Evolutionary conservation across 306 rosid species (phyloP), one percentile per base, ranked within the genome.

Genomic region (Hylodesmum podocarpum): DNA sequence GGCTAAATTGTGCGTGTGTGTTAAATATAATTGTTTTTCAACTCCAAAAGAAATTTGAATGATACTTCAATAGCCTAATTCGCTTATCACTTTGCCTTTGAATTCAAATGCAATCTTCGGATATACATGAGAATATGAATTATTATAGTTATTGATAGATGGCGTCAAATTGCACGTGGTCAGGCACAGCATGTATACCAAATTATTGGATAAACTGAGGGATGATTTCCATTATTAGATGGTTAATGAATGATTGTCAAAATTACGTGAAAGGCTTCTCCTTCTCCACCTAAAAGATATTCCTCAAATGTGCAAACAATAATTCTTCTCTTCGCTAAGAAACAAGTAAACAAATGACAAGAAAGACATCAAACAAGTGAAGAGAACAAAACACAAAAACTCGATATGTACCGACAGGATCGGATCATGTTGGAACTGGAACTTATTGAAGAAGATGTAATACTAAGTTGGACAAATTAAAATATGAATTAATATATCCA

Each of bases 201-300:
- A n/a, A n/a, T 63, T 43, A 80, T 76, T 76, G 80, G 81, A 40
- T 73, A 57, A 40, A 12, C 1, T 58, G 49, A 43, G n/a, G 22
- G 58, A 74, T 62, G 4, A 2, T 74, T 74, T 41, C 31, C 72
- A 80, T 70, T 46, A 80, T 76, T 77, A 73, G 82, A 24, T 75
- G 29, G 73, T 71, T 39, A 37, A 71, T 62, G 36, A 28, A 22
- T 33, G 9, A 67, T 33, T 55, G 84, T 66, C 70, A 61, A 33
- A 71, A 28, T 72, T 50, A 67, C 80, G 82, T 77, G 64, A 22
- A 33, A 5, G 22, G 37, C 7, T 76, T 80, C 46, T 33, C 36
- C n/a, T n/a, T n/a, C 39, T 76, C 54, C 27, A 64, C 75, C 77
- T 5, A 43, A 51, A 51, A 36, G 21, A 75, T 81, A 37, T 76